These are phyloP conservation scores for Neofusicoccum sp. DNA, from an alignment of 2,329 filamentous ascomycete genomes.

Conservation along the genomic window DNA sequence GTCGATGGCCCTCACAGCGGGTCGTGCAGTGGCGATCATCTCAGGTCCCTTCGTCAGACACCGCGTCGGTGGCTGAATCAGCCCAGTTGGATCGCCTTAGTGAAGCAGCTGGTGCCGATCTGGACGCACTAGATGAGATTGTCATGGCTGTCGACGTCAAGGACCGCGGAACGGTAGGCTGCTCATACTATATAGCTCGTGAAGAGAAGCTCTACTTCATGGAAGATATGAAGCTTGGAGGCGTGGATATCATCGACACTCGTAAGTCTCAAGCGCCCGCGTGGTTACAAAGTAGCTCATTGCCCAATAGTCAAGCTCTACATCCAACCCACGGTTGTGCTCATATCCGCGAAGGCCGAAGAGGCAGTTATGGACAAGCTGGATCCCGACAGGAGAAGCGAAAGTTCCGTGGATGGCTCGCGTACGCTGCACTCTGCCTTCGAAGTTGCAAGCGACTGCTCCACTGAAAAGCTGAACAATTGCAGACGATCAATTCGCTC, in stretches of 20 bases:
- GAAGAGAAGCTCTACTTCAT: constrained; percentile 74
- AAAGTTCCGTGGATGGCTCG: constrained; percentile 34
- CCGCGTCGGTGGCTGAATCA: neutral
- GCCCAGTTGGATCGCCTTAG: constrained; percentile 25
- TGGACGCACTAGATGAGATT: constrained; percentile 64
- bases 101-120: constrained; percentile 37
- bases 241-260: constrained; percentile 61
- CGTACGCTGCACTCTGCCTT: constrained; percentile 19
- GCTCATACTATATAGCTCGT: constrained; percentile 75
- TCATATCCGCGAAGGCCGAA: constrained; percentile 60
- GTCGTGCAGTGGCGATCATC: constrained; percentile 22
- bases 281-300: neutral
- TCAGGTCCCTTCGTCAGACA: constrained; percentile 22
- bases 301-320: constrained; percentile 58
- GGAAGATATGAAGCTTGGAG: constrained; percentile 72
- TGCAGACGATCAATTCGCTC: constrained; percentile 52
- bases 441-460: neutral
- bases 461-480: neutral
- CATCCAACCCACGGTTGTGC: constrained; percentile 62
- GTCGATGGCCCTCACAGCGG: neutral
- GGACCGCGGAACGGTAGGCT: constrained; percentile 73
- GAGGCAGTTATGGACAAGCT: constrained; percentile 50
- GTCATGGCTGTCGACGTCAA: constrained; percentile 80
- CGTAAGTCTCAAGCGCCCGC: constrained; percentile 37
- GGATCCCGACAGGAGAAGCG: constrained; percentile 45